Base-by-base conservation (phyloP, 2,329 filamentous ascomycete genomes). In the Xylaria multiplex region DNA sequence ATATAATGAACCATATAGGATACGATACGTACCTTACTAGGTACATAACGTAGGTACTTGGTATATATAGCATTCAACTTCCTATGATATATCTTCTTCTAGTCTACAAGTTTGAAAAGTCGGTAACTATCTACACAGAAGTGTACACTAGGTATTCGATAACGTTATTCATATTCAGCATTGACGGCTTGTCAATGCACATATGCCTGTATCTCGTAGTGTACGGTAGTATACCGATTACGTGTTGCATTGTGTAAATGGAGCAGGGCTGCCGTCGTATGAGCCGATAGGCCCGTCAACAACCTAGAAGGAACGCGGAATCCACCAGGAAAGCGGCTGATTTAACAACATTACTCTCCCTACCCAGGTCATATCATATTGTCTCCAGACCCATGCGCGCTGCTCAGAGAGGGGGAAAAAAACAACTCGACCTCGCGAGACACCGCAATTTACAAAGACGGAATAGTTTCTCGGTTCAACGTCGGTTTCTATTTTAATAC, bases 241-340 rank as follows among this genome's bases (percentile, higher is more conserved):
- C 19, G 22, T 53, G 37, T 37, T 53, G 56, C 56, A 56, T 37
- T 53, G 56, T 50, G 50, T 65, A 40, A 65, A 56, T 56, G 42
- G 50, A 30, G 45, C 62, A 59, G 57, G 55, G 40, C 55, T 63
- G 45, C 32, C n/a, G 14, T 37, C 45, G 46, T 24, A 43, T 50
- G 11, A 40, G 19, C 19, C 19, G 22, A 52, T 19, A 16, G 19
- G n/a, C 14, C 14, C 16, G 42, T 19, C 13, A 19, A n/a, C 22
- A 32, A 27, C 42, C 53, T n/a, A 22, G 24, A 52, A 52, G 35
- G 8, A 13, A 13, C 11, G 49, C 22, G 22, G 48, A 24, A 46
- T 40, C 54, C 27, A n/a, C 46, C 30, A 32, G 45, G 14, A 24
- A 24, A 56, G 45, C 37, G 46, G 46, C 35, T 53, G 49, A 64